phyloP scores from a whole-genome alignment of 495 filamentous ascomycete species.

The Penicillium subrubescens region DNA sequence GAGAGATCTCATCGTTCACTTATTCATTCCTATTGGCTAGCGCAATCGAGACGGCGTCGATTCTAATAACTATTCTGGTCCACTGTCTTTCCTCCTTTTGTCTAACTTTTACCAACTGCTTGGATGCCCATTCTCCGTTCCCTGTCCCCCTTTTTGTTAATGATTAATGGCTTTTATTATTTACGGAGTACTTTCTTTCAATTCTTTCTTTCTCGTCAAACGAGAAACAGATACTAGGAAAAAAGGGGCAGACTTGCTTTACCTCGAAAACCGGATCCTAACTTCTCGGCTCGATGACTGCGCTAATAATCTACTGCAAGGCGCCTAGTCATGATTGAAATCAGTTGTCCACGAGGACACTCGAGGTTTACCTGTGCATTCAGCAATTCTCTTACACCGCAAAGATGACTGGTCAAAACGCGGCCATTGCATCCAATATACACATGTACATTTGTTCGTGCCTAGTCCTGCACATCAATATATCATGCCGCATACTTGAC shows the following conservation, averaged over 20 bases:
- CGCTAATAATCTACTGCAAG: constrained; percentile 31
- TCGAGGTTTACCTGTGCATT: not conserved
- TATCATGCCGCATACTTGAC: constrained; percentile 1
- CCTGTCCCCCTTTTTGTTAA: not conserved
- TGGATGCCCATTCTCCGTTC: not conserved
- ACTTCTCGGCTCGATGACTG: constrained; percentile 9
- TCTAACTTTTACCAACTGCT: too few species aligned
- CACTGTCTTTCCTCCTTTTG: constrained; percentile 16
- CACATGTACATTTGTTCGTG: constrained; percentile 18
- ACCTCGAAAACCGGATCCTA: constrained; percentile 9
- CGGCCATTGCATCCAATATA: not conserved
- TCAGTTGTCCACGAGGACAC: constrained; percentile 27
- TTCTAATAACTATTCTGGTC: constrained; percentile 23
- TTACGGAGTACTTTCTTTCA: not conserved
- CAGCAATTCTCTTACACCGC: not conserved
- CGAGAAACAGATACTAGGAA: not conserved
- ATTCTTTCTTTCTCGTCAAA: not conserved
- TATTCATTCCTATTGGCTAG: constrained; percentile 17
- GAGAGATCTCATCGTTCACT: constrained; percentile 22
- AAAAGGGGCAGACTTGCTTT: constrained; percentile 15
- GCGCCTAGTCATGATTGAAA: constrained; percentile 35
- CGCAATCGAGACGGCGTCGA: constrained; percentile 22
- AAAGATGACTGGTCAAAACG: constrained; percentile 16
- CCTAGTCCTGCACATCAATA: constrained; percentile 15
- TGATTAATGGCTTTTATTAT: not conserved